These are phyloP conservation scores for Pisolithus marmoratus DNA, from an alignment of 768 basidiomycete genomes.

Conservation along the genomic window DNA sequence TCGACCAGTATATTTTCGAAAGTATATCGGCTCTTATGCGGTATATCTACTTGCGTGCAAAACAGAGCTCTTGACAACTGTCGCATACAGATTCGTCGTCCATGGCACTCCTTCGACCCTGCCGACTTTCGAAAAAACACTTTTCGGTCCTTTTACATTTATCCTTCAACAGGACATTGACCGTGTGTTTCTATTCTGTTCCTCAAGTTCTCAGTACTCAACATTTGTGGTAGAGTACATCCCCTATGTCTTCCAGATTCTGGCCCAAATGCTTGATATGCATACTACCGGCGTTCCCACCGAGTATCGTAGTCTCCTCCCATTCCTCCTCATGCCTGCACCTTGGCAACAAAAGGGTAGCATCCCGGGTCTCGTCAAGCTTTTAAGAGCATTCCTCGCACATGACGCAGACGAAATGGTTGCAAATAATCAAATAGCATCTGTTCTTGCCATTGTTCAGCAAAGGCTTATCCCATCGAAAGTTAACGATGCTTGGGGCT, in stretches of 20 bases:
- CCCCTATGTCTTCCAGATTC: constrained; percentile 94
- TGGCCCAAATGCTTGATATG: constrained; percentile 90
- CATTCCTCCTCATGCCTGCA: constrained; percentile 76
- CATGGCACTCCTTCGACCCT: constrained; percentile 63
- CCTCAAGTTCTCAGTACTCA: not conserved
- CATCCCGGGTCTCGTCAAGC: constrained; percentile 86
- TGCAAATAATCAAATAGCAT: constrained; percentile 62
- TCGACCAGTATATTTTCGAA: constrained; percentile 98
- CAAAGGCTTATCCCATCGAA: constrained; percentile 87
- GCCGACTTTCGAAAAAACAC: constrained; percentile 66
- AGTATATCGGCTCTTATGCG: constrained; percentile 90
- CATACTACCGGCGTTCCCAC: constrained; percentile 62
- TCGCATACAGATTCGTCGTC: constrained; percentile 63
- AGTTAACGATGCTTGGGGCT: constrained; percentile 84
- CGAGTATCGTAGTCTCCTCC: constrained; percentile 74
- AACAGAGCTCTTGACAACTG: not conserved
- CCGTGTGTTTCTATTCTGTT: constrained; percentile 44
- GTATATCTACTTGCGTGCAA: constrained; percentile 32
- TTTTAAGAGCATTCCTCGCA: constrained; percentile 77
- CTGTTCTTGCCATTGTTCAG: constrained; percentile 82
- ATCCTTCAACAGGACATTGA: constrained; percentile 92
- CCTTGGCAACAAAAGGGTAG: constrained; percentile 94
- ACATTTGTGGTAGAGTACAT: constrained; percentile 67
- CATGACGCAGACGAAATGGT: constrained; percentile 68
- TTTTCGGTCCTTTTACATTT: constrained; percentile 83